These are phyloP conservation scores for Paracorniculantispora psalliotae DNA, from an alignment of 2,329 filamentous ascomycete genomes.

Conservation along the genomic window DNA sequence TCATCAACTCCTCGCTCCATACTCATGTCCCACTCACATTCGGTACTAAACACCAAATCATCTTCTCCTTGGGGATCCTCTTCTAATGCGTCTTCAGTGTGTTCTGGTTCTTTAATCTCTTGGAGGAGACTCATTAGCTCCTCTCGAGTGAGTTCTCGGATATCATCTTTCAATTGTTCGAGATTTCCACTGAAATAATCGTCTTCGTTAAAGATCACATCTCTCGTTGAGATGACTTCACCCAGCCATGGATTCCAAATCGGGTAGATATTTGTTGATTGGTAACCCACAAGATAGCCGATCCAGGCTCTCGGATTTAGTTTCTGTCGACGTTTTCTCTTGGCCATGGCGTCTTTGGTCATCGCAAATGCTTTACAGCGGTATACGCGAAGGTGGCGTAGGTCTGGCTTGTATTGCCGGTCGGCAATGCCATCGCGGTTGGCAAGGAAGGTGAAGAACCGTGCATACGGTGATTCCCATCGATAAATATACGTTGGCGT, in stretches of 20 bases:
- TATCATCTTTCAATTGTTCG: too few species aligned
- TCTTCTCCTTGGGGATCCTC: too few species aligned
- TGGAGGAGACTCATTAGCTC: too few species aligned
- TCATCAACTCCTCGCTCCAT: too few species aligned
- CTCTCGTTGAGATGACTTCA: constrained; percentile 5
- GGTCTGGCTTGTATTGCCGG: background rate
- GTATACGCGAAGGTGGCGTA: background rate
- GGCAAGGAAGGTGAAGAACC: background rate
- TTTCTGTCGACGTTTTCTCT: background rate
- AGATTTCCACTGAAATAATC: too few species aligned
- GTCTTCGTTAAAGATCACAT: background rate
- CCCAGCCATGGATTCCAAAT: background rate
- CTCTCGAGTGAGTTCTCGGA: too few species aligned
- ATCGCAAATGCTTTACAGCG: background rate
- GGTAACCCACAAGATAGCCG: constrained; percentile 2
- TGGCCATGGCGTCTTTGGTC: background rate
- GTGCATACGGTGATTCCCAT: background rate
- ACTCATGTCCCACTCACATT: too few species aligned
- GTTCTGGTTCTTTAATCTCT: too few species aligned
- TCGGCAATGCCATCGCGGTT: too few species aligned
- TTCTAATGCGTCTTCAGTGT: too few species aligned
- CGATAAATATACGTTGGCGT: background rate
- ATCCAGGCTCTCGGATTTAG: background rate
- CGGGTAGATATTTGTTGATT: constrained; percentile 1
- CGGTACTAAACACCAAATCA: too few species aligned